phyloP scores from a whole-genome alignment of 106 monocot species.

The Dactylorhiza incarnata region DNA sequence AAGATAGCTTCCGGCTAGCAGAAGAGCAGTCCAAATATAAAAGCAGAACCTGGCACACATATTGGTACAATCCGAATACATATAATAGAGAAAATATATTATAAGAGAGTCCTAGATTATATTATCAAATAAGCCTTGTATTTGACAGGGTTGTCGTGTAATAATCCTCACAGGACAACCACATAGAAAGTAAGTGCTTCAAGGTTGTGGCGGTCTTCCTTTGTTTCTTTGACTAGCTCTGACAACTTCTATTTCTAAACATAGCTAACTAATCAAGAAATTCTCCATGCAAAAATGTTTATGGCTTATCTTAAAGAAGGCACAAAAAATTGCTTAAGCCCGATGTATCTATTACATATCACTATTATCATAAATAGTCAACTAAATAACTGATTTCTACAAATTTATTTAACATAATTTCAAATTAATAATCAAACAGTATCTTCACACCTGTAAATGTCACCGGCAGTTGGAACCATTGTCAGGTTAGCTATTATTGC shows the following conservation, averaged over 20 bases:
- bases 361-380: neutral
- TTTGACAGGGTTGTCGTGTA: too few relatives aligned
- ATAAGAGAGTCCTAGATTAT: too few relatives aligned
- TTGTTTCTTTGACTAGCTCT: neutral
- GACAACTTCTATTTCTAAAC: neutral
- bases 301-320: neutral
- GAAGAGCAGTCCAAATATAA: too few relatives aligned
- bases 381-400: neutral
- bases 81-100: too few relatives aligned
- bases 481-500: slow-evolving; percentile 79
- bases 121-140: too few relatives aligned
- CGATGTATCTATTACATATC: neutral
- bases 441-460: slow-evolving; percentile 69
- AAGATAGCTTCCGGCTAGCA: too few relatives aligned
- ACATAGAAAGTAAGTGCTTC: neutral
- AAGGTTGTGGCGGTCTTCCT: neutral
- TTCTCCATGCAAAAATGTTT: neutral
- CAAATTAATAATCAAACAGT: neutral
- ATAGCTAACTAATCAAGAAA: neutral
- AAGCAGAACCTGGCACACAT: too few relatives aligned
- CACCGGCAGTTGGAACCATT: slow-evolving; percentile 91
- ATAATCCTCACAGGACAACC: neutral
- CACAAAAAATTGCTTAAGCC: neutral
- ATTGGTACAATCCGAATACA: too few relatives aligned
- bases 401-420: neutral